phyloP scores from a whole-genome alignment of 495 filamentous ascomycete genomes.

The Aspergillus carlsbadensis region DNA sequence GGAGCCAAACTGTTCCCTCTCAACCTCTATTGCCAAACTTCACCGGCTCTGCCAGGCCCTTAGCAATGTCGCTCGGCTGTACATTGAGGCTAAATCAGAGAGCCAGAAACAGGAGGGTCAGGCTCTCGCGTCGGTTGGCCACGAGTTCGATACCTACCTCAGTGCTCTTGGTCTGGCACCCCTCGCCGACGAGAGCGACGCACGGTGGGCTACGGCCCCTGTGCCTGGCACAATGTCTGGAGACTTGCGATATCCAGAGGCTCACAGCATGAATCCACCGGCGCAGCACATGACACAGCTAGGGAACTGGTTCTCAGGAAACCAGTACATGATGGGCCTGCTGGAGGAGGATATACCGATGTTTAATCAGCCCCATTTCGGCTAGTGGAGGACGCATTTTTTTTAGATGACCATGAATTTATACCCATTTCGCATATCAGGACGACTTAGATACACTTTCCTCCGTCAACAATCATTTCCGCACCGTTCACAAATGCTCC shows the following conservation, averaged over 20 bases:
- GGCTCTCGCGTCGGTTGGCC: conserved; percentile 47
- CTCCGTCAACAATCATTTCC: conserved; percentile 43
- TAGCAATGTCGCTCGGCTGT: conserved; percentile 59
- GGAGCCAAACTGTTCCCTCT: conserved; percentile 46
- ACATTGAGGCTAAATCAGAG: conserved; percentile 58
- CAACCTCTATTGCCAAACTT: conserved; percentile 57
- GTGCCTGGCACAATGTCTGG: conserved; percentile 14
- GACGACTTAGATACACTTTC: conserved; percentile 31
- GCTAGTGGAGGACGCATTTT: not conserved
- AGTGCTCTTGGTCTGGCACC: conserved; percentile 63
- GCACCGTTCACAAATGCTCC: conserved; percentile 68
- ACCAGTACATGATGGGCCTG: conserved; percentile 62
- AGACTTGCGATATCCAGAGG: conserved; percentile 9
- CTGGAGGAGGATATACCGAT: conserved; percentile 59
- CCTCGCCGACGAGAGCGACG: conserved; percentile 17
- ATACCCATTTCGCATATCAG: not conserved
- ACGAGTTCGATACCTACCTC: conserved; percentile 65
- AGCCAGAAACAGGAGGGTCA: conserved; percentile 40
- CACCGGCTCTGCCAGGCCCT: conserved; percentile 61
- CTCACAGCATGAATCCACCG: conserved; percentile 8
- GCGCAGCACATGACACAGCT: conserved; percentile 47
- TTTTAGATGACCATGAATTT: not conserved
- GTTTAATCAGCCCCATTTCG: conserved; percentile 38
- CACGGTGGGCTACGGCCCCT: conserved; percentile 11
- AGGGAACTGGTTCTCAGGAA: conserved; percentile 68